phyloP scores from a whole-genome alignment of 257 asterid species.

The Solanum phureja region DNA sequence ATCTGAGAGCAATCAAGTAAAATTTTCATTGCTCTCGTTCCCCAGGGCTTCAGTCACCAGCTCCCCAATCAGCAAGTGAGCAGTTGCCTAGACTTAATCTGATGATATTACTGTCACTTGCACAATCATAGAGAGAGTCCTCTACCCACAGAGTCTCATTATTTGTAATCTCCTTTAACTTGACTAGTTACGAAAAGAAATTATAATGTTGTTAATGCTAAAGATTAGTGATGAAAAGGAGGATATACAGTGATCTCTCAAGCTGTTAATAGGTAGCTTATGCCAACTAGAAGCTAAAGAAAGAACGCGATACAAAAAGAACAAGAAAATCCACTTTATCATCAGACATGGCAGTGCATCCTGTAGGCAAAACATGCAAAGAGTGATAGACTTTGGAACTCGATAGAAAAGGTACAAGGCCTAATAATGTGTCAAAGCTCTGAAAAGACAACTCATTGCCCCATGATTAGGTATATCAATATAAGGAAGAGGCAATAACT shows the following conservation, averaged over 20 bases:
- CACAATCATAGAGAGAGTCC: neutral
- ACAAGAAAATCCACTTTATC: neutral
- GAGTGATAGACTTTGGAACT: neutral
- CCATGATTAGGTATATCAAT: neutral
- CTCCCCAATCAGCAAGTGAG: neutral
- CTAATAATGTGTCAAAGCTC: neutral
- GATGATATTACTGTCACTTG: neutral
- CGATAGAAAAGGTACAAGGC: neutral
- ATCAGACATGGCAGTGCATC: neutral
- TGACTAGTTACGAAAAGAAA: neutral
- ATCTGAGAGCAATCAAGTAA: neutral
- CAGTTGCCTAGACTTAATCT: neutral
- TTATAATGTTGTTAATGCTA: neutral
- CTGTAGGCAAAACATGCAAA: neutral
- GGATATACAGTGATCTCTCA: neutral
- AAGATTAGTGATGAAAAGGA: neutral
- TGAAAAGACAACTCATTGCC: neutral
- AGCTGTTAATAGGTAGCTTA: neutral
- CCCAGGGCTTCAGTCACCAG: neutral
- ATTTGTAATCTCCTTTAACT: neutral
- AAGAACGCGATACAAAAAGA: neutral
- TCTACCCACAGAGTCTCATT: neutral
- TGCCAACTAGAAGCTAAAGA: slow-evolving; percentile 1
- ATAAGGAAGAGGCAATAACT: neutral
- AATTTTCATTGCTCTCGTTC: neutral